phyloP scores from a whole-genome alignment of 148 eudicot genomes.

The Beta vulgaris region DNA sequence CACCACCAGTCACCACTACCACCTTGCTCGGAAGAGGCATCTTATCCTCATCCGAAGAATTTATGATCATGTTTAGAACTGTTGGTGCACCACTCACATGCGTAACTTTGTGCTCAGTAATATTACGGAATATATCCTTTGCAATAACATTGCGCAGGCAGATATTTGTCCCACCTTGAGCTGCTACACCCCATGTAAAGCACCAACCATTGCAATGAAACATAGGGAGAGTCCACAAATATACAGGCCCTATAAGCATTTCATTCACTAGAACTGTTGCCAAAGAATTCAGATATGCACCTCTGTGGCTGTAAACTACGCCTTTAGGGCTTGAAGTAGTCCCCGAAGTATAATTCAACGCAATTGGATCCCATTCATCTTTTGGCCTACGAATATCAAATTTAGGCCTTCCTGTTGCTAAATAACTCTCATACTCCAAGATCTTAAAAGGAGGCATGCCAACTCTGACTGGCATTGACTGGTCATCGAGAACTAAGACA shows the following conservation, averaged over 20 bases:
- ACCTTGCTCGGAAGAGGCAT: conserved; percentile 37
- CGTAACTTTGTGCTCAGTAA: conserved; percentile 46
- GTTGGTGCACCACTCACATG: conserved; percentile 64
- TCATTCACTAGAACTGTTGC: conserved; percentile 54
- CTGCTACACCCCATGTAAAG: conserved; percentile 60
- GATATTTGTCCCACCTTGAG: conserved; percentile 61
- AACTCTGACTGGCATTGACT: conserved; percentile 1
- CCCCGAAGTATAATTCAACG: conserved; percentile 74
- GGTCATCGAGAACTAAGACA: conserved; percentile 42
- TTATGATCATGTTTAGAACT: conserved; percentile 48
- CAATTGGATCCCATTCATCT: conserved; percentile 72
- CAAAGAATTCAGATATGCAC: conserved; percentile 71
- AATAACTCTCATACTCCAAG: conserved; percentile 49
- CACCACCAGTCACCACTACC: conserved; percentile 50
- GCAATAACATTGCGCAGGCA: conserved; percentile 50
- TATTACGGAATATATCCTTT: conserved; percentile 36
- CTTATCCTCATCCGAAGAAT: conserved; percentile 22
- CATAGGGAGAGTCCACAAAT: conserved; percentile 79
- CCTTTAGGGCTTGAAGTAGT: conserved; percentile 85
- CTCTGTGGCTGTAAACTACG: conserved; percentile 75
- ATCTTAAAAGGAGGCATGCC: conserved; percentile 4
- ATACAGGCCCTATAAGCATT: conserved; percentile 52
- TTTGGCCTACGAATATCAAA: conserved; percentile 49
- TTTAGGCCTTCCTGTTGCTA: conserved; percentile 42
- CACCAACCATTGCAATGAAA: conserved; percentile 85